Base-by-base conservation (phyloP, 495 filamentous ascomycete genomes). In the Aspergillus conjunctus region DNA sequence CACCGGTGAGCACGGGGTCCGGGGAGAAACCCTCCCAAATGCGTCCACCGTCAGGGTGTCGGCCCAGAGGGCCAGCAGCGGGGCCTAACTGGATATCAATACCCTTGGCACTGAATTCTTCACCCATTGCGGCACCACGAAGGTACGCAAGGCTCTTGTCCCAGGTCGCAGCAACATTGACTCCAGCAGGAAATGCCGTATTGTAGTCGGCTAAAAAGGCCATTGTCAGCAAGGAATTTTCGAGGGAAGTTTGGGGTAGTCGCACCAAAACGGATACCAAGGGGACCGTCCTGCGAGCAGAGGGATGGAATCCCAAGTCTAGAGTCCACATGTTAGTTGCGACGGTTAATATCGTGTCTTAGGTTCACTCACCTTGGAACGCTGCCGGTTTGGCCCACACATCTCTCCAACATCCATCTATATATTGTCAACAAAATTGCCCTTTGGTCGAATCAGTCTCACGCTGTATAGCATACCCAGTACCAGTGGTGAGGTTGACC, bases 281-380 rank as follows among this genome's bases (percentile, higher is more conserved):
- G 78, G 4, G 94, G 93, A 32, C 88, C 87, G 69, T 98, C 94
- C 66, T 98, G 91, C 82, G 95, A 79, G 73, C 94, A 98, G 54
- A 97, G 71, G 37, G 86, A 82, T 56, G 83, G 84, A 69, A 97
- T 88, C 43, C 88, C 88, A n/a, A 97, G 81, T 60, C 93, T 85
- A 51, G 84, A 34, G 15, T 22, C 7, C 8, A 49, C 33, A 31
- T 49, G 21, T 56, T 31, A 46, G 39, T 56, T 17, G 17, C 32
- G 1, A n/a, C 2, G 30, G 17, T 33, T 11, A 11, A 15, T 11
- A 10, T 30, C 4, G 12, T 11, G 3, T 15, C n/a, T 18, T 8
- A 20, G 22, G 18, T 12, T 6, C 32, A 44, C 69, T 48, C 67
- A 73, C 70, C 76, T 70, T 4, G 78, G 77, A 49, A 80, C 70